Conservation (phyloP, 164 flowering plant genomes). For the Magnolia kwangsiensis region DNA sequence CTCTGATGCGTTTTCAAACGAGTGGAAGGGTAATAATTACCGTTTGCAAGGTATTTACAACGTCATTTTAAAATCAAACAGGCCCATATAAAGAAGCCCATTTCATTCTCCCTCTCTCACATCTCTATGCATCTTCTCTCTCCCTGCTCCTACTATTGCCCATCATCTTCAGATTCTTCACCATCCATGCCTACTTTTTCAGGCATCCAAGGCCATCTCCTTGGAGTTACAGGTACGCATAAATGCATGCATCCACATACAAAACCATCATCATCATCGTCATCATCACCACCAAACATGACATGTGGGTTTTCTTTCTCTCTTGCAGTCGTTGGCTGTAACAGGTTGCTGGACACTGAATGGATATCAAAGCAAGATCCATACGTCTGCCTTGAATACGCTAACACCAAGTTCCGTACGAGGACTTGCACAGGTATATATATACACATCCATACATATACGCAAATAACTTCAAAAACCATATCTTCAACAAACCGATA, state of each 20-base stretch:
- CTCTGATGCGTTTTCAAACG: too few relatives aligned
- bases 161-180: not conserved
- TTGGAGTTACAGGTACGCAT: slow-evolving; percentile 72
- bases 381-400: slow-evolving; percentile 82
- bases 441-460: not conserved
- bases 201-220: slow-evolving; percentile 69
- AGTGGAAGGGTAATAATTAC: too few relatives aligned
- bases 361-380: slow-evolving; percentile 97
- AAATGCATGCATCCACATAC: not conserved
- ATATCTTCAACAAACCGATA: not conserved
- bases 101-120: not conserved
- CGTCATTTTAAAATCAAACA: too few relatives aligned
- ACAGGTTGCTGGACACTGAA: slow-evolving; percentile 79
- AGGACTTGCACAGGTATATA: slow-evolving; percentile 74
- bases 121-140: not conserved
- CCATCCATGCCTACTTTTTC: slow-evolving; percentile 40
- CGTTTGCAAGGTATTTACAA: too few relatives aligned
- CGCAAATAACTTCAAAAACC: not conserved
- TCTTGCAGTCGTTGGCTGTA: slow-evolving; percentile 66
- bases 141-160: not conserved
- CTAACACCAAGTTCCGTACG: slow-evolving; percentile 58
- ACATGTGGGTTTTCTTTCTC: not conserved
- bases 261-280: not conserved
- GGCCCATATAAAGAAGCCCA: not conserved
- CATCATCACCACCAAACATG: not conserved